phyloP scores from a whole-genome alignment of 345 rosid genomes.

The Schrenkiella parvula region DNA sequence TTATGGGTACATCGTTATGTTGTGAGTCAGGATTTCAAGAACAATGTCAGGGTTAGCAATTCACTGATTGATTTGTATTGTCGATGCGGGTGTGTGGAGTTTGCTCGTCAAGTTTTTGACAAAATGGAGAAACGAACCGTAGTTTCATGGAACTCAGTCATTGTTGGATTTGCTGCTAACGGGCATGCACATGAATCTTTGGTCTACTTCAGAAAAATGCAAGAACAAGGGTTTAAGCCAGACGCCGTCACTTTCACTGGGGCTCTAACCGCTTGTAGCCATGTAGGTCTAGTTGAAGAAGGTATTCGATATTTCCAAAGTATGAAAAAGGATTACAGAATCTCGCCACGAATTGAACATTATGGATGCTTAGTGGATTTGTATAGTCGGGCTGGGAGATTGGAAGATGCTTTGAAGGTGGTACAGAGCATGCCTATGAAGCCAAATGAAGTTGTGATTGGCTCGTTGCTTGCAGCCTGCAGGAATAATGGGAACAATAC shows the following conservation, averaged over 20 bases:
- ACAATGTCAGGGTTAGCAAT: slow-evolving; percentile 49
- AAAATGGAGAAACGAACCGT: slow-evolving; percentile 51
- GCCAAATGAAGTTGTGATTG: slow-evolving; percentile 72
- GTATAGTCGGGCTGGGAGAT: slow-evolving; percentile 72
- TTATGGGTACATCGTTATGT: slow-evolving; percentile 54
- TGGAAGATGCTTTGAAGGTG: slow-evolving; percentile 61
- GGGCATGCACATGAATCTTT: slow-evolving; percentile 58
- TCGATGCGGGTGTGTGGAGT: slow-evolving; percentile 68
- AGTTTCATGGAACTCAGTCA: slow-evolving; percentile 79
- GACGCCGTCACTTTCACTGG: slow-evolving; percentile 72
- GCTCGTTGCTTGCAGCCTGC: slow-evolving; percentile 76
- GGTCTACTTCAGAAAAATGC: slow-evolving; percentile 50
- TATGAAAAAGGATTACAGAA: slow-evolving; percentile 46
- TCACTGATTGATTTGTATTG: slow-evolving; percentile 71
- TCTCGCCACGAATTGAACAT: slow-evolving; percentile 71
- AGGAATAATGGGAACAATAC: slow-evolving; percentile 49
- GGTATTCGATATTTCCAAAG: slow-evolving; percentile 50
- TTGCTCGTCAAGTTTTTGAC: slow-evolving; percentile 55
- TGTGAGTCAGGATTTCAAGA: slow-evolving; percentile 37
- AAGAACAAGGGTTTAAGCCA: slow-evolving; percentile 52
- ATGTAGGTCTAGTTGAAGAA: slow-evolving; percentile 60
- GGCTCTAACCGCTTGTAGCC: slow-evolving; percentile 69
- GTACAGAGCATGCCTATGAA: slow-evolving; percentile 66
- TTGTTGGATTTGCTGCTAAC: slow-evolving; percentile 58
- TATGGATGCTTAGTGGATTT: slow-evolving; percentile 88